Base-by-base conservation (phyloP, 1,284 basidiomycete species). In the Papiliotrema flavescens region DNA sequence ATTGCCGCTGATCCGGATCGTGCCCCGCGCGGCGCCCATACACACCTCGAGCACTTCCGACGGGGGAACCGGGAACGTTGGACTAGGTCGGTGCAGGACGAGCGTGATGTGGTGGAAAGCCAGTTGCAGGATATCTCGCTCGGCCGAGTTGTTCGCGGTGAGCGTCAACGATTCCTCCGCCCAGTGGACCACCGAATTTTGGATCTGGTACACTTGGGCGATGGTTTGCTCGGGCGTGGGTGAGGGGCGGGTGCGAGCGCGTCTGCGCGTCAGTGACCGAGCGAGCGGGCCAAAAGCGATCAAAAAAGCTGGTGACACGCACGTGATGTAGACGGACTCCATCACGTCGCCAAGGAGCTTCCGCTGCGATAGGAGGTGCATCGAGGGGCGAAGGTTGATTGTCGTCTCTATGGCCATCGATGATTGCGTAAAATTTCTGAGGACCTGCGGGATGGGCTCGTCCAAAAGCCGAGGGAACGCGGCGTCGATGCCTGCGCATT, bases 91-190 rank as follows among this genome's bases (percentile, higher is more conserved):
- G 26, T 53, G 45, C 3, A 53, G 44, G 13, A 53, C 24, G 4
- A 53, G 45, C 6, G 51, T 53, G 8, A 46, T 46, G n/a, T 53
- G 44, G 45, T 53, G 51, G 26, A 53, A 48, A 15, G 51, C 51
- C 6, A 53, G 46, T 15, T 53, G 45, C 6, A 53, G 51, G 22
- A 53, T 36, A 28, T 47, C 34, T 22, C 46, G 45, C 23, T 47
- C 45, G 34, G 48, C 39, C 20, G 45, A 39, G 15, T 48, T 46
- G 8, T 50, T 19, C 8, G 22, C 26, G 17, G 46, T 34, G 26
- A 53, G 20, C 15, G 35, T 23, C 4, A 35, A 36, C 11, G 35
- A 20, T 22, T 47, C 35, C 20, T 39, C 28, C 24, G 22, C 45
- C 51, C 51, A 53, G 13, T 32, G 17, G 9, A 47, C 46, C 44